Evolutionary conservation across 805 yeast genomes (phyloP), one percentile per base, ranked within the genome.

Genomic region (Kuraishia molischiana): DNA sequence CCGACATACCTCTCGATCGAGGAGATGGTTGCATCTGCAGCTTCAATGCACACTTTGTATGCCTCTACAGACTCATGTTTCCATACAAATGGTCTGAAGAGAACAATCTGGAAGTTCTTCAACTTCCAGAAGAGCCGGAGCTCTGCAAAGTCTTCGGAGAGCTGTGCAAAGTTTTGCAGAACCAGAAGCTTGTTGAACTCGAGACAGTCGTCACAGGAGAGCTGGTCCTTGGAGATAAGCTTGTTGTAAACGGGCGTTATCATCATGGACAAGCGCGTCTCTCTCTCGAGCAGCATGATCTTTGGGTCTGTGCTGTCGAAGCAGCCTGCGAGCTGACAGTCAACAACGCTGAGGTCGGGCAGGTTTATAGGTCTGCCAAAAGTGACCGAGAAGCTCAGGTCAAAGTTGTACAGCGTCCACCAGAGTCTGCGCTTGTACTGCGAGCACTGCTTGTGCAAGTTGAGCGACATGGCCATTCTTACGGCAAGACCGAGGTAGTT

Each of bases 361-460:
- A 73, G 56, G 44, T 67, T 67, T 4, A 74, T 65, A 1, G 85
- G 85, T 46, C 85, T 58, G 13, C 84, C 85, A 53, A 75, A 74
- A 1, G 81, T 71, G 19, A 78, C 63, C 2, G 81, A 72, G 15
- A 80, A 72, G 37, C 79, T 77, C 15, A 77, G 69, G 52, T 77
- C 85, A 46, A 75, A 75, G 36, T 71, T 67, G 44, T 72, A 76
- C 8, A 79, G 46, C 1, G 79, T 78, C 81, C 84, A 79, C 83
- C 83, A 79, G 22, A 77, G 53, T 38, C 83, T 56, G 48, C 83
- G 61, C 17, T 61, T 51, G 38, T 51, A 48, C 20, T 38, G 34
- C 59, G 67, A 53, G 42, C 72, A 67, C 43, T 77, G 81, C 38
- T 69, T 69, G 48, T 75, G 72, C 20, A 79, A 54, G 3, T 85